Percentiles rank a stretch among this genome's conserved stretches.
These are phyloP conservation scores for Schoenoplectus tabernaemontani DNA, from an alignment of 202 grass and related monocot species.

Conservation along the genomic window DNA sequence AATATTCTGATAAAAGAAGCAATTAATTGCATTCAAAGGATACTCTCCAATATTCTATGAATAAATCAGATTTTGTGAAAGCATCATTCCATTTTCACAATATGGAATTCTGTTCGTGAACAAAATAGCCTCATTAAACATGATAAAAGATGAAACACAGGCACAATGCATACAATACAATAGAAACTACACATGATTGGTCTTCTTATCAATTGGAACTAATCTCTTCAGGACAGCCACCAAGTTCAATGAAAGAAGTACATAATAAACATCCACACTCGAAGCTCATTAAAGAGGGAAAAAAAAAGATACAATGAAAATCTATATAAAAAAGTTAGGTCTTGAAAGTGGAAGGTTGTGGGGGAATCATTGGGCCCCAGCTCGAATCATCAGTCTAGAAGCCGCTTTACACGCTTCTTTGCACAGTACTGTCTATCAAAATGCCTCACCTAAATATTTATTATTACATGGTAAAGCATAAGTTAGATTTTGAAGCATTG, in stretches of 20 bases:
- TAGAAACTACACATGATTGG: neutral
- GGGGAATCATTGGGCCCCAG: conserved; percentile 66
- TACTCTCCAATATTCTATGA: no score
- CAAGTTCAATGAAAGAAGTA: neutral
- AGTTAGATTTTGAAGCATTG: neutral
- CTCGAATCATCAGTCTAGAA: conserved; percentile 64
- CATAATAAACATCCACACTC: neutral
- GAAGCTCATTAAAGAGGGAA: neutral
- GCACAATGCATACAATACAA: neutral
- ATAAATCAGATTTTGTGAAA: no score
- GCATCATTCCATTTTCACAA: neutral
- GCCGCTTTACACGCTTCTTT: conserved; percentile 71
- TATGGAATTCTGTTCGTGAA: neutral
- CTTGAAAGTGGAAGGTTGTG: conserved; percentile 92
- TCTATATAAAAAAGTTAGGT: conserved; percentile 29
- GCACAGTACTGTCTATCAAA: conserved; percentile 81
- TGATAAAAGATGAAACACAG: neutral
- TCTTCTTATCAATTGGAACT: neutral
- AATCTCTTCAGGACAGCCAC: neutral
- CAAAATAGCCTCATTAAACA: neutral
- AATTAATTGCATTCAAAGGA: no score
- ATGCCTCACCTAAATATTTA: conserved; percentile 67
- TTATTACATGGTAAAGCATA: neutral
- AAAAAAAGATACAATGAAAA: conserved; percentile 21
- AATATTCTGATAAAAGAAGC: neutral